Base-by-base conservation (phyloP, 2,329 filamentous ascomycete genomes). In the Pezicula carpinea region DNA sequence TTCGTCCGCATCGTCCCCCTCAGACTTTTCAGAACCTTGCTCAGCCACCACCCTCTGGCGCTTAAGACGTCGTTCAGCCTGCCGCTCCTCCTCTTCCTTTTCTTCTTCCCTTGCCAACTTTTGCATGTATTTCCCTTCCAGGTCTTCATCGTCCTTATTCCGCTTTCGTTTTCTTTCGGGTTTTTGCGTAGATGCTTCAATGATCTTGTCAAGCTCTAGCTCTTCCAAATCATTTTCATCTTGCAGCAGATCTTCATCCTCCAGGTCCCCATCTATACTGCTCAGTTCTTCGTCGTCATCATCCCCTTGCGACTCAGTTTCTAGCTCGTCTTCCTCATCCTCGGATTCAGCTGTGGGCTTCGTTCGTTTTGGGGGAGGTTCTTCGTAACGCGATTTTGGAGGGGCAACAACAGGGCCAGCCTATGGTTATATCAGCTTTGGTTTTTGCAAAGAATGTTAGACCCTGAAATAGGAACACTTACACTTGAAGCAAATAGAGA, bases 401-500 rank as follows among this genome's bases (percentile, higher is more conserved):
- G 64, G 63, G 8, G 61, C 51, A 51, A 63, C 59, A 13, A 68
- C 63, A 36, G 66, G 66, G 3, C 66, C 66, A 35, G 65, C 61
- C 63, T 65, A 42, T 34, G 26, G 33, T 21, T 18, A 31, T 54
- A 33, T 51, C 43, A 43, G 39, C 41, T 31, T 31, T 34, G 15
- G 23, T 41, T n/a, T 21, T 21, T 35, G 35, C 21, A 34, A 36
- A 42, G 36, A n/a, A 31, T 35, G 42, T 39, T 46, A 17, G 22
- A 22, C 22, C 21, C 15, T 15, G 38, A 13, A 6, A n/a, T 3
- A 11, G 34, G 17, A 40, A 21, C 26, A 76, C 83, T 70, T 76
- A 89, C 85, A 72, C 86, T 89, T 48, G 76, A 72, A 48, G 83
- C 76, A 68, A 90, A 90, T 33, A 90, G 74, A 51, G 83, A 82